Evolutionary conservation across 1,284 basidiomycete species (phyloP).

Genomic region (Moesziomyces sp.): DNA sequence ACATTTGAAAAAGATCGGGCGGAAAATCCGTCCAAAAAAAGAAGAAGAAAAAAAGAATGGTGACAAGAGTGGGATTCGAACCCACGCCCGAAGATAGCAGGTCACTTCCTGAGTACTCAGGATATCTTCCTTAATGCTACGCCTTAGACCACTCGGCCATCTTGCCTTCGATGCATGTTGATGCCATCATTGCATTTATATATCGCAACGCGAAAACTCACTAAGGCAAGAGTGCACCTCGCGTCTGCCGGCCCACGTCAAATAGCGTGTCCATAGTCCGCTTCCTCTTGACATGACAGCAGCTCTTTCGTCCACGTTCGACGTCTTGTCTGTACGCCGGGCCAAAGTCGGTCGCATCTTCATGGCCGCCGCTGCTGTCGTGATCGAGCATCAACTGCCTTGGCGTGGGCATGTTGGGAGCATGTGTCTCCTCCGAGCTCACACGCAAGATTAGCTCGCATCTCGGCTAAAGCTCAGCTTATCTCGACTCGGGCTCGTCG

Average conservation of each 20-base stretch:
- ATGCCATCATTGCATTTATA: constrained; percentile 2
- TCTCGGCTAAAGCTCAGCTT: not conserved
- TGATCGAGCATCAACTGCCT: too few species aligned
- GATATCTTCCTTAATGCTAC: constrained; percentile 59
- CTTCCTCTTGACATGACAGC: not conserved
- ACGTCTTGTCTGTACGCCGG: not conserved
- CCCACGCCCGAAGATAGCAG: constrained; percentile 67
- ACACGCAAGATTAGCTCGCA: not conserved
- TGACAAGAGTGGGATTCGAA: constrained; percentile 68
- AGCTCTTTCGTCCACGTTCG: not conserved
- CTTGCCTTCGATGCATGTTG: constrained; percentile 37
- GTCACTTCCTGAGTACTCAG: constrained; percentile 14
- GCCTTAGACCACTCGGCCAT: constrained; percentile 69
- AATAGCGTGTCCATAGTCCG: not conserved
- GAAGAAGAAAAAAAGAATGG: constrained; percentile 21
- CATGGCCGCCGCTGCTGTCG: not conserved
- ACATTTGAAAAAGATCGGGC: too few species aligned
- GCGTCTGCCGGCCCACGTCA: not conserved
- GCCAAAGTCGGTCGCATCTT: not conserved
- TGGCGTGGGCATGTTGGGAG: not conserved
- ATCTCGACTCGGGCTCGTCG: not conserved
- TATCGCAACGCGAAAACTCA: not conserved
- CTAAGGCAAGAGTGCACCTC: too few species aligned
- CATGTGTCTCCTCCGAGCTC: not conserved
- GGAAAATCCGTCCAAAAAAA: not conserved